Evolutionary conservation across 2,329 filamentous ascomycete species (phyloP), one percentile per base, ranked within the genome.

Genomic region (Aspergillus calidoustus): DNA sequence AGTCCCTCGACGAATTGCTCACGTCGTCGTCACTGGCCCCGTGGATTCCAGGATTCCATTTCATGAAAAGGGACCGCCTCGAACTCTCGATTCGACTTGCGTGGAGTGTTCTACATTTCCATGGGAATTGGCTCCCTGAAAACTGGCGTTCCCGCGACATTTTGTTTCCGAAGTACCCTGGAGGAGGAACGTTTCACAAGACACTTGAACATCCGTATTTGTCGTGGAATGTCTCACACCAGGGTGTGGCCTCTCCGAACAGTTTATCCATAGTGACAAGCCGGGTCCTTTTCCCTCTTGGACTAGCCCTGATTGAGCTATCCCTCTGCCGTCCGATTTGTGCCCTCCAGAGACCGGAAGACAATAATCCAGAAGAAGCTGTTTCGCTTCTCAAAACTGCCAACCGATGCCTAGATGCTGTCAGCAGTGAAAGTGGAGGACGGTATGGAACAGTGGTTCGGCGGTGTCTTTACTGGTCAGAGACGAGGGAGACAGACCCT

Each of bases 111-210:
- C 57, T 70, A 5, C 60, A 64, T 23, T 62, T 68, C 17, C 63
- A 69, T 41, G 66, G 68, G n/a, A 70, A 53, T 50, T 70, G 67
- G 66, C 62, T 70, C 1, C 60, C 57, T 41, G 30, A 43, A 13
- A 54, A 64, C 31, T 70, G 67, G 66, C 30, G 51, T 0, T 48
- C 57, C 7, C 54, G 54, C 17, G 63, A 70, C 50, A 67, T 69
- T 15, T 54, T 65, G 15, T 69, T 69, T 19, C 30, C 50, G 25
- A 46, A 41, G 17, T 19, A 43, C 9, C 4, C 47, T 44, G n/a
- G n/a, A 34, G 28, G 11, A 38, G 25, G 7, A 9, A 19, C 19
- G 19, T 9, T 6, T 50, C 46, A 43, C 5, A 19, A 17, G 4
- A 11, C 54, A 4, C 11, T 41, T 49, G 30, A 49, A 28, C 44